Evolutionary conservation across 2,329 filamentous ascomycete species (phyloP), one percentile per base, ranked within the genome.

Genomic region (Curvularia hawaiiensis): DNA sequence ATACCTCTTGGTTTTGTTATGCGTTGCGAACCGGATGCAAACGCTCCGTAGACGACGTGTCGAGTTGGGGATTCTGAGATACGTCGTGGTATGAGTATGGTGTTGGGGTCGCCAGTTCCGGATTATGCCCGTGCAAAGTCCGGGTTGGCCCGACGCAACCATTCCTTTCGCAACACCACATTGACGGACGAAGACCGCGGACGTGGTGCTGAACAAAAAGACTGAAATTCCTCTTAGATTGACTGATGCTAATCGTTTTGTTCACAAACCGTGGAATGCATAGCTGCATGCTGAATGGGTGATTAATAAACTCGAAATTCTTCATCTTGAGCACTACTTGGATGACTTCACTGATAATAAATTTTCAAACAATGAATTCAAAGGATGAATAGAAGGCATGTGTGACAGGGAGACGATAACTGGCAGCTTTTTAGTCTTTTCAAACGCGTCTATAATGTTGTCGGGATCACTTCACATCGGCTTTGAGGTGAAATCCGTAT

Each of bases 91-190:
- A 26, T 18, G 3, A 16, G 31, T n/a, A 30, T 35, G 2, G 31
- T 2, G 30, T 30, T 24, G 31, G 38, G 45, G 45, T 35, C 26
- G 31, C 11, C 10, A 3, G 18, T 18, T 31, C 47, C 39, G 46
- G 51, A 22, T 35, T 20, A 51, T 45, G 22, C 18, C 47, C 30
- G 47, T n/a, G 39, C 10, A 4, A 22, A 18, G 18, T 22, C 52
- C 30, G 38, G 41, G 38, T 43, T 50, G 18, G n/a, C 30, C 50
- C 51, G 52, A 51, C 28, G 39, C 41, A 44, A 7, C 24, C 41
- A 16, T n/a, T 26, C 12, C 33, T 12, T 16, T 35, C 14, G 8
- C 35, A 38, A 38, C 16, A 38, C 3, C 35, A 9, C 35, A n/a
- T 38, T 38, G 16, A 38, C 35, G 10, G 16, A 38, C 16, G 14